These are phyloP conservation scores for Scleromitrula shiraiana DNA, from an alignment of 2,329 filamentous ascomycete genomes.

Conservation along the genomic window DNA sequence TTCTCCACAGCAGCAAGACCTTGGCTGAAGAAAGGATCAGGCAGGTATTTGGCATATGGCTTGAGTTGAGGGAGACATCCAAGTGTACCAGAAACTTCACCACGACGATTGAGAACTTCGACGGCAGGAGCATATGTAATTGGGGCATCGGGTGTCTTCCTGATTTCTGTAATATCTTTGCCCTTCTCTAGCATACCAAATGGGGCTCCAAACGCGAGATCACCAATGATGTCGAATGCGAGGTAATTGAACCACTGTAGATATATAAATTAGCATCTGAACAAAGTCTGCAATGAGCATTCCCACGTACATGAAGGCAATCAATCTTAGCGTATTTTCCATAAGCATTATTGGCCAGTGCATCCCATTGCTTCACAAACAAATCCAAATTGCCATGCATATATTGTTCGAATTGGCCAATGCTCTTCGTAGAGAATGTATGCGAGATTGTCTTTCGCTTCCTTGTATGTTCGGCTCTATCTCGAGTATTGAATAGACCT, in stretches of 20 bases:
- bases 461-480: conserved; percentile 71
- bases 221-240: conserved; percentile 46
- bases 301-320: conserved; percentile 45
- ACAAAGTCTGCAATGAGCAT: neutral
- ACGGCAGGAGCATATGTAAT: conserved; percentile 70
- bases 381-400: conserved; percentile 71
- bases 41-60: conserved; percentile 71
- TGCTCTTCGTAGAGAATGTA: conserved; percentile 74
- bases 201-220: conserved; percentile 63
- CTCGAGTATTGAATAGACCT: conserved; percentile 82
- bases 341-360: conserved; percentile 38
- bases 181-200: conserved; percentile 78
- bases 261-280: neutral
- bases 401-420: conserved; percentile 82
- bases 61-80: conserved; percentile 68
- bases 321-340: conserved; percentile 56
- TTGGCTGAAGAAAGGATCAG: conserved; percentile 72
- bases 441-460: conserved; percentile 86
- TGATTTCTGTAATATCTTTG: conserved; percentile 70
- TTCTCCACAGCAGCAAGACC: conserved; percentile 69
- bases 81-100: conserved; percentile 75
- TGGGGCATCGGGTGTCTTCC: conserved; percentile 48
- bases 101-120: conserved; percentile 79
- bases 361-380: conserved; percentile 66
- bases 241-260: conserved; percentile 62